Evolutionary conservation across 164 flowering plant genomes (phyloP).

Genomic region (Vitis vinifera): DNA sequence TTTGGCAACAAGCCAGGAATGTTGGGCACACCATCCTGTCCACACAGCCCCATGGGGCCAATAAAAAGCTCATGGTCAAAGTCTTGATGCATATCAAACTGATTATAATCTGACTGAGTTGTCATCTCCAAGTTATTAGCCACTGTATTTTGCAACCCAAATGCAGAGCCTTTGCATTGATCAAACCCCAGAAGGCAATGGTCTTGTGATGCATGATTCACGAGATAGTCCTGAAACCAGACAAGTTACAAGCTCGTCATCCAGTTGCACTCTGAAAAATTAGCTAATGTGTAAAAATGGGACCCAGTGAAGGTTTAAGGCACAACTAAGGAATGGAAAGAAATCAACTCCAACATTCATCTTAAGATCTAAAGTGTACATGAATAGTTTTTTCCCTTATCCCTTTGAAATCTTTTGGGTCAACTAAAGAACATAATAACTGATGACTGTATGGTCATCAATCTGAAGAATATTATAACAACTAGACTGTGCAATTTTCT

Average conservation of each 20-base stretch:
- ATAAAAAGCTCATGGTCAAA: conserved; percentile 16
- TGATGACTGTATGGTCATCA: too few species aligned
- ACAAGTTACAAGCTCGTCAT: neutral
- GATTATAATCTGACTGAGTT: conserved; percentile 41
- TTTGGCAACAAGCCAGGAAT: conserved; percentile 48
- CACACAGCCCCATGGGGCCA: conserved; percentile 12
- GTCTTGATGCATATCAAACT: conserved; percentile 45
- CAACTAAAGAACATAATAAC: too few species aligned
- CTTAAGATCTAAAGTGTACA: too few species aligned
- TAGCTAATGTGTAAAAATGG: too few species aligned
- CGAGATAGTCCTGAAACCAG: conserved; percentile 41
- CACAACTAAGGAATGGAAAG: too few species aligned
- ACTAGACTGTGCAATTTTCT: too few species aligned
- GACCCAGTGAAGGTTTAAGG: too few species aligned
- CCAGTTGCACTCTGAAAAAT: too few species aligned
- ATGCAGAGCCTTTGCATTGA: conserved; percentile 35
- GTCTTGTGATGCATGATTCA: conserved; percentile 30
- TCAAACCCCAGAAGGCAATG: conserved; percentile 37
- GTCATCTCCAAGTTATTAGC: conserved; percentile 31
- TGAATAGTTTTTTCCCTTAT: too few species aligned
- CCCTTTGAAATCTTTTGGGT: too few species aligned
- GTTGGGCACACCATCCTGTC: conserved; percentile 47
- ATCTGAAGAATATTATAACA: too few species aligned
- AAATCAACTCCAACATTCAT: too few species aligned
- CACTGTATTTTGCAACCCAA: conserved; percentile 26